Evolutionary conservation across 352 stramenopile species (phyloP).

Genomic region (Elongisporangium prolatum): DNA sequence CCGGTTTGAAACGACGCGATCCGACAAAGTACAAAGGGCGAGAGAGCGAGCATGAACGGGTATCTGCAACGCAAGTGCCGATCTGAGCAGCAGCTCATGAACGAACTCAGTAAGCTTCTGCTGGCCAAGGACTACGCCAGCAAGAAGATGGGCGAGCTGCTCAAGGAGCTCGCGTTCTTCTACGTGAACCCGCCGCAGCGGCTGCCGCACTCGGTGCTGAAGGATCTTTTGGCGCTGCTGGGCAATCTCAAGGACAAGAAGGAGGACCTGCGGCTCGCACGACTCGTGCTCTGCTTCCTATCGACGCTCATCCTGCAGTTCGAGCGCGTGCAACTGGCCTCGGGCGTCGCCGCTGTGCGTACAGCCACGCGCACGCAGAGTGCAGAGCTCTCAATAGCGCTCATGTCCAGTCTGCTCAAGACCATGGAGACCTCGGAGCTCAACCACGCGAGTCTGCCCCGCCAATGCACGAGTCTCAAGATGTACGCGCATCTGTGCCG

Average conservation of each 20-base stretch:
- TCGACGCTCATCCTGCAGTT: slow-evolving; percentile 61
- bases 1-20: slow-evolving; percentile 27
- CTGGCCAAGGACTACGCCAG: slow-evolving; percentile 50
- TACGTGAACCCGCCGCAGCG: slow-evolving; percentile 50
- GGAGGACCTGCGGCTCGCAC: slow-evolving; percentile 63
- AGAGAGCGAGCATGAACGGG: slow-evolving; percentile 42
- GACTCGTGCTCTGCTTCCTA: slow-evolving; percentile 58
- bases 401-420: slow-evolving; percentile 37
- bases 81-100: slow-evolving; percentile 82
- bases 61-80: slow-evolving; percentile 68
- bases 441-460: slow-evolving; percentile 34
- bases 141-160: slow-evolving; percentile 65
- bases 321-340: slow-evolving; percentile 25
- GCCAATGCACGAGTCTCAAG: slow-evolving; percentile 46
- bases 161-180: slow-evolving; percentile 69
- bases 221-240: slow-evolving; percentile 58
- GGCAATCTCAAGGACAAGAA: slow-evolving; percentile 78
- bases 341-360: not conserved
- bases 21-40: not conserved
- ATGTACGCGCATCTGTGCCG: slow-evolving; percentile 59
- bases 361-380: slow-evolving; percentile 26
- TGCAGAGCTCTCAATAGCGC: slow-evolving; percentile 38
- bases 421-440: slow-evolving; percentile 49
- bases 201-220: slow-evolving; percentile 62
- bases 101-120: slow-evolving; percentile 67